Percentiles rank a stretch among this genome's conserved stretches.
phyloP scores from a whole-genome alignment of 371 early-diverging fungal species.

The Gilbertella persicaria region DNA sequence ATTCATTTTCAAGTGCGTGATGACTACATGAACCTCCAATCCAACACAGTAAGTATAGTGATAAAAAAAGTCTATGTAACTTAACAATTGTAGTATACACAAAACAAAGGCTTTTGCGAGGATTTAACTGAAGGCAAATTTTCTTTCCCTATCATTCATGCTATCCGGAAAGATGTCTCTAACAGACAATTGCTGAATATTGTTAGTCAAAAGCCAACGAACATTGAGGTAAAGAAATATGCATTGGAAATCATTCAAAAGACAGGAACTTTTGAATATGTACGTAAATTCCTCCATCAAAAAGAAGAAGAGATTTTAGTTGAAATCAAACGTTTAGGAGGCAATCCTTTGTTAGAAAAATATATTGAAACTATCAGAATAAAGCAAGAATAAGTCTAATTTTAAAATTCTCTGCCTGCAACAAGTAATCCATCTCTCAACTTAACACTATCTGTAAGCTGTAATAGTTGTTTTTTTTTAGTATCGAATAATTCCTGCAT shows the following conservation, averaged over 20 bases:
- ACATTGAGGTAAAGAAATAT: slow-evolving; percentile 83
- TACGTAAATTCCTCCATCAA: slow-evolving; percentile 52
- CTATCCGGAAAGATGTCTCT: slow-evolving; percentile 62
- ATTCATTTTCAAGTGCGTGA: slow-evolving; percentile 95
- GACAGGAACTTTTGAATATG: slow-evolving; percentile 80
- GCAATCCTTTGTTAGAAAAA: slow-evolving; percentile 67
- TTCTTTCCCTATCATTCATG: slow-evolving; percentile 91
- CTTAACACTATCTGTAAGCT: slow-evolving; percentile 1
- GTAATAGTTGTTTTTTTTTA: neutral
- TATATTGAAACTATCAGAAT: slow-evolving; percentile 30
- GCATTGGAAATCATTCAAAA: slow-evolving; percentile 80
- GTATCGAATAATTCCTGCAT: neutral
- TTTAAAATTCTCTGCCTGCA: slow-evolving; percentile 4
- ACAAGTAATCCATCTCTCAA: neutral
- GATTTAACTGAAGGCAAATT: slow-evolving; percentile 98
- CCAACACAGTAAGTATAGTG: slow-evolving; percentile 58
- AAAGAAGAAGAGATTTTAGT: slow-evolving; percentile 63
- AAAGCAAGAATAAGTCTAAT: neutral
- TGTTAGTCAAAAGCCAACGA: slow-evolving; percentile 79
- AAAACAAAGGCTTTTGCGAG: slow-evolving; percentile 95
- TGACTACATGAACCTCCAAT: slow-evolving; percentile 91
- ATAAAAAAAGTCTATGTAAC: neutral
- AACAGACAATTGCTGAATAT: slow-evolving; percentile 79
- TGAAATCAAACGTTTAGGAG: slow-evolving; percentile 74
- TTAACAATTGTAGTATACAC: slow-evolving; percentile 64